These are phyloP conservation scores for Alternaria hordeiaustralica DNA, from an alignment of 2,329 filamentous ascomycete species.

Conservation along the genomic window DNA sequence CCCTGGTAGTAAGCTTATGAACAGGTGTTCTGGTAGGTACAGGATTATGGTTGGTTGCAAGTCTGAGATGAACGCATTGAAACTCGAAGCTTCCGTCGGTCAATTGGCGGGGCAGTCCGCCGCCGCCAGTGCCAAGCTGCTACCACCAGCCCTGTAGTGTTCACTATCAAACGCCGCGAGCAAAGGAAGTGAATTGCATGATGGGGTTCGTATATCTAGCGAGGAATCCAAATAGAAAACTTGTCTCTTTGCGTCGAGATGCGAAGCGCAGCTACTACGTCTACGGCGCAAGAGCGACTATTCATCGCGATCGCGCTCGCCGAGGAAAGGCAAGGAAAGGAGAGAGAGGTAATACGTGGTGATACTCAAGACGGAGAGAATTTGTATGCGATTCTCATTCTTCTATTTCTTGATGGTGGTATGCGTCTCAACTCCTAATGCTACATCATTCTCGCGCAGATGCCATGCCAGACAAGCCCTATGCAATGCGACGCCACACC, in stretches of 20 bases:
- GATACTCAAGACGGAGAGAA: fast-evolving
- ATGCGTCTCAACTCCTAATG: too few relatives aligned
- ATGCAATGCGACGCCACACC: background rate
- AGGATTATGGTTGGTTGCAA: conserved; percentile 4
- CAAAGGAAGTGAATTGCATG: background rate
- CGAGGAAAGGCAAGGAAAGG: too few relatives aligned
- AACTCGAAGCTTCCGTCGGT: conserved; percentile 36
- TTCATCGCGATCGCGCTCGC: background rate
- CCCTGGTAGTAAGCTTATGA: background rate
- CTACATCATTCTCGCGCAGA: too few relatives aligned
- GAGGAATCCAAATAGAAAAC: too few relatives aligned
- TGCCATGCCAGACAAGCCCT: background rate
- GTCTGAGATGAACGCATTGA: conserved; percentile 10
- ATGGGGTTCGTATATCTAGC: too few relatives aligned
- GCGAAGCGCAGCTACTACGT: background rate
- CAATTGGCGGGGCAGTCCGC: conserved; percentile 23
- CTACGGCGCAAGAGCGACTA: background rate
- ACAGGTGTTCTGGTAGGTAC: conserved; percentile 3
- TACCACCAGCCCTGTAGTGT: background rate
- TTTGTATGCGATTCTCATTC: background rate
- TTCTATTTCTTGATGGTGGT: background rate
- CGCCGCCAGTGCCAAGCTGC: conserved; percentile 18
- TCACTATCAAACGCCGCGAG: background rate
- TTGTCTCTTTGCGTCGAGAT: too few relatives aligned
- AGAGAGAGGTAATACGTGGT: too few relatives aligned